Percentiles rank a stretch among this genome's conserved stretches.
phyloP scores from a whole-genome alignment of 106 monocot species.

The Agapanthus africanus region DNA sequence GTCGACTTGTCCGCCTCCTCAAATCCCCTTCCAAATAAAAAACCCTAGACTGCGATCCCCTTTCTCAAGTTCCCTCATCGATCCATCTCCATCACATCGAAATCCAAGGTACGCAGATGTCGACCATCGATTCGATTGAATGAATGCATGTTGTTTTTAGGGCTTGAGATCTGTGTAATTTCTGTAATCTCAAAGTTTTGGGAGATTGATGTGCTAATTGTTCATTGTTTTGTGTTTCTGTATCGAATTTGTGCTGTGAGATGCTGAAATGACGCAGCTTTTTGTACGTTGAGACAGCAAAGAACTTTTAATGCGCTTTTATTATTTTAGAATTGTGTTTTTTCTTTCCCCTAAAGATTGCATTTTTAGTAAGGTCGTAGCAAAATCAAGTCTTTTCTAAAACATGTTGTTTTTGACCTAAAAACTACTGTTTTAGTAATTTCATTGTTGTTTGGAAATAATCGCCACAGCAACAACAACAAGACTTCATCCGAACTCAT shows the following conservation, averaged over 20 bases:
- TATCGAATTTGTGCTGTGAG: background rate
- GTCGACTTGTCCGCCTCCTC: background rate
- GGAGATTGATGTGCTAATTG: background rate
- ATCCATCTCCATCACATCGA: background rate
- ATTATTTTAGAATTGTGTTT: background rate
- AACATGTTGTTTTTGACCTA: too few relatives aligned
- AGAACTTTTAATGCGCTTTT: too few relatives aligned
- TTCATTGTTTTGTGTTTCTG: background rate
- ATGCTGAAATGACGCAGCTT: background rate
- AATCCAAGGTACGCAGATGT: background rate
- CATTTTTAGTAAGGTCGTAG: too few relatives aligned
- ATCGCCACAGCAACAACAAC: too few relatives aligned
- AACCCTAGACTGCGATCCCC: constrained; percentile 1
- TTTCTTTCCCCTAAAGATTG: background rate
- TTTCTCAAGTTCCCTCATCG: background rate
- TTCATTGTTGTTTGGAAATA: too few relatives aligned
- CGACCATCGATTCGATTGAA: background rate
- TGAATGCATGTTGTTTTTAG: background rate
- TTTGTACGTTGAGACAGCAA: background rate
- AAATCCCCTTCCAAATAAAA: background rate
- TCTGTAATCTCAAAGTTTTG: background rate
- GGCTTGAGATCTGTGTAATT: background rate
- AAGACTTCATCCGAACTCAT: too few relatives aligned
- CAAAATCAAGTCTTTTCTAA: too few relatives aligned
- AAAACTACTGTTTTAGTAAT: too few relatives aligned